These are phyloP conservation scores for Neodidymelliopsis sp. DNA, from an alignment of 2,329 filamentous ascomycete genomes.

Conservation along the genomic window DNA sequence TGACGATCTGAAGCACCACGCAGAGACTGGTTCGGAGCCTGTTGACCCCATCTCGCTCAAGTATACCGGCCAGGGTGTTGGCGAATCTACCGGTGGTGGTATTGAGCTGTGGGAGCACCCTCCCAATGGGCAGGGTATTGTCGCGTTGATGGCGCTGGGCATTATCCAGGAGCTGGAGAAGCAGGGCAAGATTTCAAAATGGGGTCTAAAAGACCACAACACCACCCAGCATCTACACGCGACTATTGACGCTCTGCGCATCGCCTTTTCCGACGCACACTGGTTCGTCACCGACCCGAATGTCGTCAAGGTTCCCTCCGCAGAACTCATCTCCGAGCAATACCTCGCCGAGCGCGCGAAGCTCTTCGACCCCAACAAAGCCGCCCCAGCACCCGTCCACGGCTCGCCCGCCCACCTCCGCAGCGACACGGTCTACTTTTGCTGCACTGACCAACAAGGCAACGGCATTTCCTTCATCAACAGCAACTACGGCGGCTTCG, in stretches of 20 bases:
- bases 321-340: constrained; percentile 71
- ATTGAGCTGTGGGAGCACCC: constrained; percentile 96
- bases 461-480: constrained; percentile 98
- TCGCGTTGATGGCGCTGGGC: constrained; percentile 91
- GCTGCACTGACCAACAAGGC: constrained; percentile 78
- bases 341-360: constrained; percentile 77
- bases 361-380: constrained; percentile 65
- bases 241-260: constrained; percentile 84
- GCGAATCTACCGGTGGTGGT: constrained; percentile 59
- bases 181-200: constrained; percentile 75
- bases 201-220: constrained; percentile 78
- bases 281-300: constrained; percentile 93
- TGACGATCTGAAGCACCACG: constrained; percentile 81
- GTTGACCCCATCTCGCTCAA: constrained; percentile 84
- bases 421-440: constrained; percentile 95
- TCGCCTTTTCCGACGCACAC: constrained; percentile 86
- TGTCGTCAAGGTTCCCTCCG: constrained; percentile 71
- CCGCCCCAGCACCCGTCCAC: constrained; percentile 65
- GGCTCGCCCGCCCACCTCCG: constrained; percentile 80
- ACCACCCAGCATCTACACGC: constrained; percentile 77
- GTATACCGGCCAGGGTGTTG: constrained; percentile 72
- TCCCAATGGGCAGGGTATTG: constrained; percentile 94
- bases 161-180: constrained; percentile 88
- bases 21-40: constrained; percentile 75
- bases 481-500: constrained; percentile 90